Base-by-base conservation (phyloP, 257 asterid genomes). In the Penstemon newberryi region DNA sequence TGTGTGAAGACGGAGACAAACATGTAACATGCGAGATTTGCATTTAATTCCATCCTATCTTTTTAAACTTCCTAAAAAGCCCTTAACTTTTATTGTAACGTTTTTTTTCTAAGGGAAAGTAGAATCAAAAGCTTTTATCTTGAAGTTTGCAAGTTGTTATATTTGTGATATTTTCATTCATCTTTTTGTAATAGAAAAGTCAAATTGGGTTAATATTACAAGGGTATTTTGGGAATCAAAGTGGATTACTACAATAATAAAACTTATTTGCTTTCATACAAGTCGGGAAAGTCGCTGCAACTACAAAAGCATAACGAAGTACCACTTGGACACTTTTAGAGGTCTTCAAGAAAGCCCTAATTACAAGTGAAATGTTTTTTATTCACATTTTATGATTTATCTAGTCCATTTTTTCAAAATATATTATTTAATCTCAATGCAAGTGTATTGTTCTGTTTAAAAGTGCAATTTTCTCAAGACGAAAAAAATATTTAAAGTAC, bases 1-100 rank as follows among this genome's bases (percentile, higher is more conserved):
- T 78, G 81, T 69, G 72, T 58, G 64, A 25, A 67, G 77, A 77
- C 63, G 9, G 57, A 49, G 56, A 56, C 58, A 75, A 77, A 82
- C 78, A 86, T 82, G 92, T 88, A 88, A 88, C 90, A 86, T 88
- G 92, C 90, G 80, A 77, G 64, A 60, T 67, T 75, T 57, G 83
- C 90, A 84, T 80, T 86, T 7, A 70, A 85, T 66, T 73, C 71
- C 74, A 40, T 72, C 71, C 76, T 44, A 63, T 71, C 66, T 61
- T 63, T 38, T 66, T 36, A 25, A 39, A 52, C 56, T 70, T 69
- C 78, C 83, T 15, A 38, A 68, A 81, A 56, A 8, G 60, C 79
- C 83, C 79, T 62, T 55, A 45, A 49, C 67, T 69, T 73, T 63
- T 46, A 59, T 63, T 52, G 47, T 60, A 15, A 18, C 40, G 13